Base-by-base conservation (phyloP, 2,329 filamentous ascomycete species). In the Amauroascus niger region DNA sequence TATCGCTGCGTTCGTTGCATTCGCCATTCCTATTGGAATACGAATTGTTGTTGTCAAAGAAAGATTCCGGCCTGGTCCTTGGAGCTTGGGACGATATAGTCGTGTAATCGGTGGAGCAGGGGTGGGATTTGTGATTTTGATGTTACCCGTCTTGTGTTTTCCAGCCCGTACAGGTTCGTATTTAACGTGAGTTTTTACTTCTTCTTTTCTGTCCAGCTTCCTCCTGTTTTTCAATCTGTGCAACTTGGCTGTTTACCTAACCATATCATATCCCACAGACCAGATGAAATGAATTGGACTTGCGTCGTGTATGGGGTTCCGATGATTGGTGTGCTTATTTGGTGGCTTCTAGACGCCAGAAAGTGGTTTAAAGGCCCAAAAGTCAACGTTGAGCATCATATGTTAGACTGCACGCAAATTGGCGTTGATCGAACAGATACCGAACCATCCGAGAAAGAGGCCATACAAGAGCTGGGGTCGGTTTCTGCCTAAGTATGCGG, bases 351-450 rank as follows among this genome's bases (percentile, higher is more conserved):
- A 3, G 76, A 78, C 59, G 83, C 83, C 8, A 74, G 74, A 47
- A 82, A 79, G 62, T 86, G 83, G 83, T 87, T 86, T 67, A 83
- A 79, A 61, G 83, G 83, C 0, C 83, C 83, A 0, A 84, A 81
- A 70, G 78, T 86, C 57, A 86, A 86, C 61, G 71, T 86, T 24
- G 76, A 80, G 59, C 79, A 82, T 66, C 40, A 46, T 6, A 58
- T 56, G 51, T 16, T 47, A 43, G 35, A 41, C 13, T n/a, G 35
- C 14, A 35, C 24, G 16, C 48, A 18, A 24, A 51, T 43, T 1
- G 46, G n/a, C 8, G 26, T 28, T 28, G 35, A 20, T 39, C 40
- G 32, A 13, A 24, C 20, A 1, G 33, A 44, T 47, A 30, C 30
- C 8, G 37, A 46, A 43, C 32, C 28, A 8, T 30, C 49, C 13